Conservation (phyloP, 257 asterid species). For the Fraxinus americana region DNA sequence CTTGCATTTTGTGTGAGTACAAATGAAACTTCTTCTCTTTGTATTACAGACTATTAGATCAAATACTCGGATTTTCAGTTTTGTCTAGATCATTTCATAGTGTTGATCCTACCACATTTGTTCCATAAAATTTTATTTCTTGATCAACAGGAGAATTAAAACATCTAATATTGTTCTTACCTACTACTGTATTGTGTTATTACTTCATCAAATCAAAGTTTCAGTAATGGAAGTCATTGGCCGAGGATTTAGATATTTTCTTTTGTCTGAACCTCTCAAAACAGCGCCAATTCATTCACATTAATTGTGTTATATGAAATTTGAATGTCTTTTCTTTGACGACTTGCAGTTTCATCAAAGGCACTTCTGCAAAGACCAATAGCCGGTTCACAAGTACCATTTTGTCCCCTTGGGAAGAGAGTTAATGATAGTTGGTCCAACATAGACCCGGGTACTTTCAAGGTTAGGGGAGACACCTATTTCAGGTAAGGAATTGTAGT, state of each 20-base stretch:
- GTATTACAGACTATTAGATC: no score
- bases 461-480: constrained; percentile 81
- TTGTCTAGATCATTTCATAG: no score
- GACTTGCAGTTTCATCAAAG: constrained; percentile 77
- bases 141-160: not conserved
- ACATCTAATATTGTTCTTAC: not conserved
- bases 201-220: not conserved
- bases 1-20: constrained; percentile 64
- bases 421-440: constrained; percentile 91
- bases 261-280: not conserved
- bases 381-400: constrained; percentile 95
- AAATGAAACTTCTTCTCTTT: no score
- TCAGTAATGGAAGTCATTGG: not conserved
- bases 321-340: not conserved
- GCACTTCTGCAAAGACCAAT: constrained; percentile 68
- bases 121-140: not conserved
- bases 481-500: constrained; percentile 49
- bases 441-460: constrained; percentile 78
- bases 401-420: constrained; percentile 82
- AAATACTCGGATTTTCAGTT: no score
- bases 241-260: not conserved
- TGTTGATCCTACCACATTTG: not conserved
- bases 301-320: not conserved
- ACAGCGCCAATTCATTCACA: not conserved
- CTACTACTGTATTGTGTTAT: not conserved